Base-by-base conservation (phyloP, 2,329 filamentous ascomycete species). In the Acrocalymma vagum region DNA sequence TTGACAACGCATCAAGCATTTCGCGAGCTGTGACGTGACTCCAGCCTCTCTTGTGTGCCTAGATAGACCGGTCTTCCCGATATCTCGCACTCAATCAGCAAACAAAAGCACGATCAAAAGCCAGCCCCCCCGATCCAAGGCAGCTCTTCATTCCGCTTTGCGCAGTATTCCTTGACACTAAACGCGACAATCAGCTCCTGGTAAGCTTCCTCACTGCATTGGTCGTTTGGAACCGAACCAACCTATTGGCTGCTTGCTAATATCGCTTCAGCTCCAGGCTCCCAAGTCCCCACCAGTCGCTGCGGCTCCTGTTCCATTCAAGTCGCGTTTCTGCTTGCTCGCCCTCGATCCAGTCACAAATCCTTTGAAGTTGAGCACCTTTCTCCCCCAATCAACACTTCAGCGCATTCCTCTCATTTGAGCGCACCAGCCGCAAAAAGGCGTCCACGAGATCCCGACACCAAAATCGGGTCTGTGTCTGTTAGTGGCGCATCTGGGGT, bases 1-100 rank as follows among this genome's bases (percentile, higher is more conserved):
- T 70, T 71, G 68, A 70, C 68, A 71, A 65, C 68, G 60, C 68
- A 71, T 71, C 67, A 63, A 67, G 54, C 67, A 65, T 64, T 63
- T 53, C 54, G 48, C 56, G 54, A 63, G 55, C 55, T 50, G 61
- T 63, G 60, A 68, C 64, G 63, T 69, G 65, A 69, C 59, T 47
- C 60, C 48, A 60, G 45, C 56, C 49, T 53, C 45, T 53, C 49
- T 54, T 53, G 48, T 51, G 47, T 54, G 58, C 53, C 59, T 58
- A 62, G 61, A 55, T 45, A 62, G 55, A 54, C 52, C 53, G 44
- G 51, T 52, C 46, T 25, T 53, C 51, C 53, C 54, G 48, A 56
- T 51, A 57, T 58, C 58, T 53, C 52, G 53, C 51, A 33, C 53
- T 51, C 49, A 43, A 58, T 45, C 57, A 63, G 58, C 67, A 68